Base-by-base conservation (phyloP, 257 asterid genomes). In the Penstemon eatonii region DNA sequence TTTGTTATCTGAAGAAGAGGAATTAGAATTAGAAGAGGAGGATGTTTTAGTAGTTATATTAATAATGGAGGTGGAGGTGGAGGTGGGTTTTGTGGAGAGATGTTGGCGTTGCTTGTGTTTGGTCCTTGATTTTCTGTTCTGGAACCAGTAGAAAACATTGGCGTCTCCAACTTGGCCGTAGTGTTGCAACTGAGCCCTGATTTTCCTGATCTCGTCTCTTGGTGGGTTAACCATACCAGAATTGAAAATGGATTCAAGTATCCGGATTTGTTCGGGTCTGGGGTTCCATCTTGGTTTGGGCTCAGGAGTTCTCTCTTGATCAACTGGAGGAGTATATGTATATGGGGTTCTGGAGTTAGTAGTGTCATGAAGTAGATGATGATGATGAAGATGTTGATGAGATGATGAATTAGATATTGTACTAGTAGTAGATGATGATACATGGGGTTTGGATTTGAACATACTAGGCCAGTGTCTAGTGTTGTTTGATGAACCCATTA, bases 251-350 rank as follows among this genome's bases (percentile, higher is more conserved):
- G 90, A 72, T 77, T 94, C 99, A 0, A 94, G 90, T 40, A 94
- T 89, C 0, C 96, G 82, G 59, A 94, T 86, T 71, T 94, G 99
- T 73, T 91, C 99, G 0, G 98, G 99, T 45, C 87, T 71, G 0
- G 98, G 99, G 59, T 94, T 94, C 99, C 99, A 94, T 51, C 99
- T 68, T 0, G 99, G 95, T 25, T 89, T 94, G n/a, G 98, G 96
- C 80, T 94, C 99, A 0, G 91, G 96, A 6, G 93, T 84, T 44
- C 95, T 77, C 75, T 91, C 97, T 52, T 15, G 18, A 15, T 15
- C 18, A 15, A 15, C 18, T 15, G 18, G 18, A 15, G 18, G 18
- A 15, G 18, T 15, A 15, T 15, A 15, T 15, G 18, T 15, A 15
- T 15, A 15, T 15, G 18, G 18, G 18, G 18, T 15, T 15, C 18